Evolutionary conservation across 805 yeast genomes (phyloP), one percentile per base, ranked within the genome.

Genomic region (Saturnispora ahearnii): DNA sequence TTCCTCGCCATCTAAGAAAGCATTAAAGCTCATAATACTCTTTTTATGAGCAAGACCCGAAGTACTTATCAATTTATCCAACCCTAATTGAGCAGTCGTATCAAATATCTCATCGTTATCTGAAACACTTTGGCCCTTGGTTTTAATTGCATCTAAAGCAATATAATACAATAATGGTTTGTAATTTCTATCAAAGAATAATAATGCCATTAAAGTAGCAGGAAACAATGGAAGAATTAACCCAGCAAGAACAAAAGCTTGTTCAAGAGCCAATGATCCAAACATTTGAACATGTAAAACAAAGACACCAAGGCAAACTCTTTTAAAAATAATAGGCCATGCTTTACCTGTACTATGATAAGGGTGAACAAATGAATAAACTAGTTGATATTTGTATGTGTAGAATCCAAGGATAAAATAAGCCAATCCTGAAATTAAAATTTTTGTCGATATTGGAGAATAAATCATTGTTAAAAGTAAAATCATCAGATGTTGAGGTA

Each of bases 271-370:
- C 41, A 79, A 62, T 0, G 84, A 76, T 11, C 85, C 84, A 60
- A 78, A 72, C 82, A 79, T 79, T 54, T 79, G 78, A n/a, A 79
- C 59, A 53, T 79, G 83, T 56, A 79, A 74, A 34, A 79, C 68
- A 10, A 79, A 62, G 41, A 78, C 62, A 1, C 84, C 85, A 30
- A 79, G 59, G 49, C 79, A 72, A 30, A 78, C 68, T 46, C 85
- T 62, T 50, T 80, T 66, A 54, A 78, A 78, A 6, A 79, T 77
- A 65, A 79, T 74, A 3, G 82, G 82, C 85, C 85, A 79, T 3
- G 77, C 81, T 57, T 78, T 78, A 5, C 85, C 85, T 0, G 84
- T 79, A 12, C 82, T 77, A 60, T 79, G 84, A 24, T 78, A 81
- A 1, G 82, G 80, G 56, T 79, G 84, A 26, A 79, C 82, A 68